phyloP scores from a whole-genome alignment of 1,139 yeast species.

The Protomyces pachydermus region DNA sequence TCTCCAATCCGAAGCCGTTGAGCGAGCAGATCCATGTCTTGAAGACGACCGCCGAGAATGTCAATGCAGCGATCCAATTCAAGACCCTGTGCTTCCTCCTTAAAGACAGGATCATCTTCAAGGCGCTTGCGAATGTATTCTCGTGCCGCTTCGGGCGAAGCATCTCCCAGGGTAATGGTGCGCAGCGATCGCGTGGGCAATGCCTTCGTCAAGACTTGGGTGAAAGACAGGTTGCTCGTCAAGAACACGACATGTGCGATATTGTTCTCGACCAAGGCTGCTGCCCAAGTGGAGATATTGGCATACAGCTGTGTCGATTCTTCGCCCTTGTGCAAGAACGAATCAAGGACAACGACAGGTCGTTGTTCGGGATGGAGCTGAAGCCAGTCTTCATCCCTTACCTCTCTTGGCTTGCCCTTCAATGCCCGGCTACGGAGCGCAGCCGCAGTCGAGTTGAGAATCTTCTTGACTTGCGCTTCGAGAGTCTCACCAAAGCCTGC shows the following conservation, averaged over 20 bases:
- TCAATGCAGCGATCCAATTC: conserved; percentile 37
- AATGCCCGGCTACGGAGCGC: conserved; percentile 72
- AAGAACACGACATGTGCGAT: conserved; percentile 84
- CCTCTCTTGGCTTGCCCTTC: conserved; percentile 35
- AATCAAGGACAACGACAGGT: conserved; percentile 79
- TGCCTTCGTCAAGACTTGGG: conserved; percentile 56
- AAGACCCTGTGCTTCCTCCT: conserved; percentile 26
- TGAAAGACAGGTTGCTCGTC: conserved; percentile 77
- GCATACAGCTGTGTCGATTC: conserved; percentile 61
- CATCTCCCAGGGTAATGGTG: conserved; percentile 70
- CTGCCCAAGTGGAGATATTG: conserved; percentile 84
- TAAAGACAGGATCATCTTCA: conserved; percentile 25
- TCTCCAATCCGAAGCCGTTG: conserved; percentile 88
- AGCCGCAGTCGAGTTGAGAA: conserved; percentile 66
- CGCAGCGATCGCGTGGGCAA: conserved; percentile 86
- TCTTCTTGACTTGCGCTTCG: conserved; percentile 76
- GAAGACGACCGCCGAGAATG: conserved; percentile 91
- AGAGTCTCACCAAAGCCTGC: conserved; percentile 83
- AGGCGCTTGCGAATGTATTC: conserved; percentile 65
- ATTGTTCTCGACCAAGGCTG: conserved; percentile 66
- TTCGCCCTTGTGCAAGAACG: conserved; percentile 55
- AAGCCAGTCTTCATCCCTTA: conserved; percentile 74
- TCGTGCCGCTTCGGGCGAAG: conserved; percentile 64
- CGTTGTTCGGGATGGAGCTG: conserved; percentile 81
- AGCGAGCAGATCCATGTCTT: conserved; percentile 84